A percentile compares a stretch with the other conserved stretches of the same genome.
Conservation (phyloP, 495 filamentous ascomycete genomes). For the Aspergillus mulundensis region DNA sequence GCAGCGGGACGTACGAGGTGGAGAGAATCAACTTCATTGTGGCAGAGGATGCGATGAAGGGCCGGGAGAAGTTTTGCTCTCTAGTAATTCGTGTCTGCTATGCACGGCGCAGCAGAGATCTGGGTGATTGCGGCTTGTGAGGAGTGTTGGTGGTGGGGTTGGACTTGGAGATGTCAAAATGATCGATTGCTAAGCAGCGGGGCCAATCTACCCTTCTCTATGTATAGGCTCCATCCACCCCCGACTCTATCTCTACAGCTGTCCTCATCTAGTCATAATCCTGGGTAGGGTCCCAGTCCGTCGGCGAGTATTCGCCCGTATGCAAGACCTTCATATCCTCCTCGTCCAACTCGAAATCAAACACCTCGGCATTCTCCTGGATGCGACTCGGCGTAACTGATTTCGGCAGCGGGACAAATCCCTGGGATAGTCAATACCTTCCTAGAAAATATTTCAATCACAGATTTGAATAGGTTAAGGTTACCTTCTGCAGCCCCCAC, state of each 20-base stretch:
- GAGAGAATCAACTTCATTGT: constrained; percentile 79
- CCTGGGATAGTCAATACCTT: constrained; percentile 27
- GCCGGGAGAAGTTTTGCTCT: neutral
- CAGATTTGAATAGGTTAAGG: neutral
- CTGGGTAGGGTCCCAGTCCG: constrained; percentile 59
- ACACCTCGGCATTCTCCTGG: constrained; percentile 70
- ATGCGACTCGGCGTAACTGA: constrained; percentile 55
- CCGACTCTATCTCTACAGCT: neutral
- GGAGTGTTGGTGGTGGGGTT: constrained; percentile 1
- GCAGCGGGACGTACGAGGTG: constrained; percentile 62
- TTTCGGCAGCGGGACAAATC: constrained; percentile 62
- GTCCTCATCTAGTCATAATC: constrained; percentile 34
- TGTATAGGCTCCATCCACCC: neutral
- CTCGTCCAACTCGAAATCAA: constrained; percentile 70
- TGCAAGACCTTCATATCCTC: constrained; percentile 56
- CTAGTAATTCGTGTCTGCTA: neutral
- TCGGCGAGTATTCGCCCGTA: constrained; percentile 56
- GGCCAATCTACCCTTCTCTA: neutral
- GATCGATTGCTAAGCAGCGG: constrained; percentile 27
- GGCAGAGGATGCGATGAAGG: neutral
- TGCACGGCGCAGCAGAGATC: neutral
- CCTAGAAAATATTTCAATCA: neutral
- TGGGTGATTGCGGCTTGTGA: neutral
- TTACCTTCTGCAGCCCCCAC: constrained; percentile 74
- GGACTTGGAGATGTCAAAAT: neutral